Base-by-base conservation (phyloP, 805 yeast genomes). In the Debaryomyces maramus region DNA sequence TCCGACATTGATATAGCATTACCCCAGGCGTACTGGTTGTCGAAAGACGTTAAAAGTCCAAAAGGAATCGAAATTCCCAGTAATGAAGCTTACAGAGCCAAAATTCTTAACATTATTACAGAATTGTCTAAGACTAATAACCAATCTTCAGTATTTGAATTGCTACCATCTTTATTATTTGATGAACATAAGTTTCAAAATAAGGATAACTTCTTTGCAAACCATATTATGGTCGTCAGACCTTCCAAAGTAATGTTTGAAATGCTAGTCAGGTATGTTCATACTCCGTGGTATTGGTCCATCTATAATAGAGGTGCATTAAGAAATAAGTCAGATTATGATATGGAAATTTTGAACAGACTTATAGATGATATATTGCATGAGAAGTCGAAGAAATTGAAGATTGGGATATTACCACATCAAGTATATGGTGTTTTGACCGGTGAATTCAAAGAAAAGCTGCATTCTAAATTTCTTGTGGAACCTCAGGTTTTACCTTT, bases 191-290 rank as follows among this genome's bases (percentile, higher is more conserved):
- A 58, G 38, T 57, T 47, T 45, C 54, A 60, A n/a, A 58, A 60
- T 37, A 41, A 58, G 18, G 48, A 50, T 17, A 47, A 51, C 34
- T 64, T 60, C 42, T 64, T 72, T 46, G 71, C 67, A 0, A 68
- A 73, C 31, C 78, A 77, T 45, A 54, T 83, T 5, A 81, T 83
- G 82, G 83, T 82, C 5, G 61, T 81, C n/a, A 69, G 64, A 29
- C 88, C 88, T 3, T 64, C 64, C 4, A 35, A 41, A 6, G 46
- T 51, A 21, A 30, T 51, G 4, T 70, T 58, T 43, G 38, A 53
- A 5, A 43, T 51, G 16, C 44, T 53, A 45, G 46, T 40, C 36
- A 39, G 54, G 10, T 56, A 58, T 26, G 48, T 61, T 0, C 33
- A 53, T 31, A 60, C 54, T 42, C 67, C 68, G 15, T 53, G 55